Percentiles rank a stretch among this genome's conserved stretches.
These are phyloP conservation scores for Eutrema salsugineum DNA, from an alignment of 441 rosid genomes.

Conservation along the genomic window DNA sequence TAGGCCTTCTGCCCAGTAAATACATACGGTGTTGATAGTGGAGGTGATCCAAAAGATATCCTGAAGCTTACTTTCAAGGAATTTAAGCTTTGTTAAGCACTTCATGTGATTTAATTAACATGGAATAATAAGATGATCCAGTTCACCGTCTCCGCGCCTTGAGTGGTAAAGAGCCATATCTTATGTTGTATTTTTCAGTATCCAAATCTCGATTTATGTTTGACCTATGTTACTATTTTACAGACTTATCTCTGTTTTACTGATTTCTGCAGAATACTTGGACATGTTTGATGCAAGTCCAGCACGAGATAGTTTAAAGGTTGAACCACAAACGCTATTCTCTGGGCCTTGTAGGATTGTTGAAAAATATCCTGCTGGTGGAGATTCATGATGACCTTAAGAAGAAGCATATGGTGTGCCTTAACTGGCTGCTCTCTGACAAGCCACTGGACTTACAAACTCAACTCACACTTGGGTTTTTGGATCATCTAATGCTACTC, in stretches of 20 bases:
- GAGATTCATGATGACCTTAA: constrained; percentile 66
- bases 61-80: constrained; percentile 78
- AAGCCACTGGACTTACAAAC: constrained; percentile 83
- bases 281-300: constrained; percentile 74
- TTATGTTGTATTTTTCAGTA: neutral
- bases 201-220: neutral
- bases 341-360: constrained; percentile 66
- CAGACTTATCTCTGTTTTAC: neutral
- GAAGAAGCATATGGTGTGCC: constrained; percentile 92
- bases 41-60: constrained; percentile 95
- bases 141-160: constrained; percentile 67
- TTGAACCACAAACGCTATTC: constrained; percentile 66
- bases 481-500: constrained; percentile 94
- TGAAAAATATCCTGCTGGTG: constrained; percentile 83
- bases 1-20: constrained; percentile 91
- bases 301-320: constrained; percentile 57
- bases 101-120: neutral
- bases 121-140: constrained; percentile 45
- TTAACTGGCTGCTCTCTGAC: constrained; percentile 90
- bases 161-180: constrained; percentile 53
- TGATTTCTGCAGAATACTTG: constrained; percentile 59
- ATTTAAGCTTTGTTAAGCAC: constrained; percentile 56
- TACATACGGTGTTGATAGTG: constrained; percentile 93
- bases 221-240: neutral
- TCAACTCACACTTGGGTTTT: constrained; percentile 78